Conservation (phyloP, 2,329 filamentous ascomycete genomes). For the Massarina eburnea region DNA sequence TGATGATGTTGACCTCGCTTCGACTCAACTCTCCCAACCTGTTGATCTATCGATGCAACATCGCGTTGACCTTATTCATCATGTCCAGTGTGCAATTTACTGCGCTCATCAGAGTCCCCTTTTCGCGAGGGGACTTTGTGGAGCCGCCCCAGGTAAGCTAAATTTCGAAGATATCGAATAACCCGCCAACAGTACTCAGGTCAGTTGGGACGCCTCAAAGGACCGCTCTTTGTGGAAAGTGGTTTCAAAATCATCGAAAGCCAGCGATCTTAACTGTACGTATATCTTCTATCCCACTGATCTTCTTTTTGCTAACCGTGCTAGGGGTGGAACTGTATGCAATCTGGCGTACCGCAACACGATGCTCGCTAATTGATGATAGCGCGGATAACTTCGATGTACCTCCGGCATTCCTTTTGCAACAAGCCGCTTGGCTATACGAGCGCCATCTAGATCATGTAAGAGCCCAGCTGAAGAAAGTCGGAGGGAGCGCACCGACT, state of each 20-base stretch:
- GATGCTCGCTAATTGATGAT: slow-evolving; percentile 5
- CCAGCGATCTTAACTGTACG: slow-evolving; percentile 81
- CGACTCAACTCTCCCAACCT: background rate
- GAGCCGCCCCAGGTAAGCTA: slow-evolving; percentile 78
- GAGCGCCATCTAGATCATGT: slow-evolving; percentile 89
- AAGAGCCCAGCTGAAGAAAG: slow-evolving; percentile 82
- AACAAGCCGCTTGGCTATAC: slow-evolving; percentile 92
- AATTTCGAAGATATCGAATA: background rate
- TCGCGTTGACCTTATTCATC: background rate
- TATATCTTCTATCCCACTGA: slow-evolving; percentile 5
- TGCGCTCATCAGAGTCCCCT: slow-evolving; percentile 86
- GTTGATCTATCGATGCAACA: background rate
- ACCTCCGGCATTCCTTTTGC: slow-evolving; percentile 82
- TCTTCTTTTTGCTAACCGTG: slow-evolving; percentile 3
- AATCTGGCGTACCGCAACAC: slow-evolving; percentile 2
- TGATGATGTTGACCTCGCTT: background rate
- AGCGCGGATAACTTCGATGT: slow-evolving; percentile 78
- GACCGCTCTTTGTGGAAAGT: slow-evolving; percentile 90
- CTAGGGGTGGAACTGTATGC: slow-evolving; percentile 76
- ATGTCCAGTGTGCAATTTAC: slow-evolving; percentile 56
- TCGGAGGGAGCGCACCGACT: slow-evolving; percentile 62
- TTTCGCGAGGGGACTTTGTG: slow-evolving; percentile 81
- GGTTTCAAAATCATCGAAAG: slow-evolving; percentile 77
- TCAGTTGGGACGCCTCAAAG: slow-evolving; percentile 84
- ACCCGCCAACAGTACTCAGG: slow-evolving; percentile 52